Evolutionary conservation across 305 asterid genomes (phyloP).

Genomic region (Solanum hybrid): DNA sequence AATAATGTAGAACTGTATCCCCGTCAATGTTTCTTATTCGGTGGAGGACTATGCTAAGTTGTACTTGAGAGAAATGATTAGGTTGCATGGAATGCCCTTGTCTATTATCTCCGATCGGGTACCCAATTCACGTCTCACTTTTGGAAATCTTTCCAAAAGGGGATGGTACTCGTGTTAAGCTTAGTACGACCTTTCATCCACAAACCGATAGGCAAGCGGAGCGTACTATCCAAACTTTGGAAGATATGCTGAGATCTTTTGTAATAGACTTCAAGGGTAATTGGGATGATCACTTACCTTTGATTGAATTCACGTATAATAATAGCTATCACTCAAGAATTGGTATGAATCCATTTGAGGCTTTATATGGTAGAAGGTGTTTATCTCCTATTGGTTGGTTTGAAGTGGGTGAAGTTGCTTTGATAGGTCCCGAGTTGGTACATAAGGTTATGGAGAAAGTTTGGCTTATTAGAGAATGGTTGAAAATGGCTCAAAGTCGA

Average conservation of each 20-base stretch:
- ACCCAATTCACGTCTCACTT: not conserved
- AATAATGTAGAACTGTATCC: not conserved
- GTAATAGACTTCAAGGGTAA: not conserved
- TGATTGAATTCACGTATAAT: not conserved
- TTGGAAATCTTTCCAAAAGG: not conserved
- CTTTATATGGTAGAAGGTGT: not conserved
- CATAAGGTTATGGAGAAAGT: not conserved
- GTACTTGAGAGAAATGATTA: not conserved
- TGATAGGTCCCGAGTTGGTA: not conserved
- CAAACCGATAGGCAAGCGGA: not conserved
- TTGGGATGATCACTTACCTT: not conserved
- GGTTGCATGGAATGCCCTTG: not conserved
- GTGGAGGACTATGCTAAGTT: not conserved
- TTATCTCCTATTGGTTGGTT: not conserved
- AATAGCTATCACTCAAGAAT: not conserved
- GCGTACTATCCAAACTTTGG: not conserved
- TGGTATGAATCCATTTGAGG: not conserved
- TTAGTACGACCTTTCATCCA: not conserved
- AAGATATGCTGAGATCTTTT: not conserved
- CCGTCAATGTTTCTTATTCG: not conserved
- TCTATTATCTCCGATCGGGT: not conserved
- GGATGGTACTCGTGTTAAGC: not conserved
- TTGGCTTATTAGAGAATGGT: not conserved
- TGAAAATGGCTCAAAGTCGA: not conserved
- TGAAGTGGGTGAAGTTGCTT: not conserved